Evolutionary conservation across 495 filamentous ascomycete species (phyloP).

Genomic region (Talaromyces trachyspermus): DNA sequence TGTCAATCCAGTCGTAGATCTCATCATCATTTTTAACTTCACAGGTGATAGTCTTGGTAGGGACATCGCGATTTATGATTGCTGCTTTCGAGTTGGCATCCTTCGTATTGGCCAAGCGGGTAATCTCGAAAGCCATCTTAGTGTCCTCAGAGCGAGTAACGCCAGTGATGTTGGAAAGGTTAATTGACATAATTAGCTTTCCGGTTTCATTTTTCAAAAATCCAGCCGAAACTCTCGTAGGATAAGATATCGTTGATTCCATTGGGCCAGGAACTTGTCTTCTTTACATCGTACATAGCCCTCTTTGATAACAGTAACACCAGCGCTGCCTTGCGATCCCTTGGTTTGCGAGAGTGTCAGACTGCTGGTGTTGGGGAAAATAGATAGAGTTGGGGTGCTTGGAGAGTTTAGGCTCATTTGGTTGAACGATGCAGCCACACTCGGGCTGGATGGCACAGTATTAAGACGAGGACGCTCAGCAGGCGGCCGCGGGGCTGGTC

Average conservation of each 20-base stretch:
- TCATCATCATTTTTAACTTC: constrained; percentile 92
- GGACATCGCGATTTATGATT: constrained; percentile 59
- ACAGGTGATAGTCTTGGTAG: constrained; percentile 73
- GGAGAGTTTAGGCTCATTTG: constrained; percentile 65
- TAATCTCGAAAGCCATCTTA: constrained; percentile 86
- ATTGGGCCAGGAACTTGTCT: constrained; percentile 76
- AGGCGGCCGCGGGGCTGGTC: constrained; percentile 86
- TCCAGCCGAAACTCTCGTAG: constrained; percentile 83
- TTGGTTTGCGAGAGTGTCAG: constrained; percentile 55
- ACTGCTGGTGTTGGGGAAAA: constrained; percentile 56
- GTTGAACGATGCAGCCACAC: constrained; percentile 70
- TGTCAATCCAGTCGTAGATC: constrained; percentile 96
- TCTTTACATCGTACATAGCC: constrained; percentile 83
- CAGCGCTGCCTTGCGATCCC: constrained; percentile 53
- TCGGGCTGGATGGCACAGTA: constrained; percentile 54
- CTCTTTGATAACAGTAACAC: constrained; percentile 75
- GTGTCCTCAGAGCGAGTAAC: constrained; percentile 81
- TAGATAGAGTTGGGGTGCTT: constrained; percentile 48
- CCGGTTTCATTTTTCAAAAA: constrained; percentile 78
- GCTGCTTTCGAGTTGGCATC: constrained; percentile 53
- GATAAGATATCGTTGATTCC: constrained; percentile 84
- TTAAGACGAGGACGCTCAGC: constrained; percentile 74
- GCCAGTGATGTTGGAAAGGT: constrained; percentile 74
- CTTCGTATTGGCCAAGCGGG: constrained; percentile 56
- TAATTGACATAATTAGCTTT: constrained; percentile 72